A percentile compares a stretch with the other conserved stretches of the same genome.
Conservation (phyloP, 1,284 basidiomycete genomes). For the Xanthoconium separans region DNA sequence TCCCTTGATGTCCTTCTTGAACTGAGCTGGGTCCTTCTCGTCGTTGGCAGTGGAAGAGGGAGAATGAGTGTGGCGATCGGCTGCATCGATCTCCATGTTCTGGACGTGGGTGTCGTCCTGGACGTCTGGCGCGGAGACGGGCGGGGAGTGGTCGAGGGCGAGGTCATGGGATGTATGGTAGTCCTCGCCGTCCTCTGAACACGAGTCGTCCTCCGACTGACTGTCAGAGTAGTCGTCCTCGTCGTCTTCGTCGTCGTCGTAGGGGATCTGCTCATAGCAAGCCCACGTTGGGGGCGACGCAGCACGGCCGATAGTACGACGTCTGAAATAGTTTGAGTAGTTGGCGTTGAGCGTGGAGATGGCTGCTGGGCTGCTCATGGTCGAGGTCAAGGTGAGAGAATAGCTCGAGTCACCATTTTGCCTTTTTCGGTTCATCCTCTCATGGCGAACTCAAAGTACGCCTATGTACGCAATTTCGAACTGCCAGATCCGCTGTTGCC, state of each 20-base stretch:
- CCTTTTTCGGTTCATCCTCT: slow-evolving; percentile 17
- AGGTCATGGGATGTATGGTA: slow-evolving; percentile 37
- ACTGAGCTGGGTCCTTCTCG: slow-evolving; percentile 40
- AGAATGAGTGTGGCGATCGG: slow-evolving; percentile 19
- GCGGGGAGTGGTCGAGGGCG: slow-evolving; percentile 19
- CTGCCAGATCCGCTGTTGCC: slow-evolving; percentile 86
- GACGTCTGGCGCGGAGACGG: slow-evolving; percentile 25
- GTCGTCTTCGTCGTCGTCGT: slow-evolving; percentile 47
- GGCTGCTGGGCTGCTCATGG: slow-evolving; percentile 37
- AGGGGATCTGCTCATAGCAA: slow-evolving; percentile 82
- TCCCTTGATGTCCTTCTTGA: slow-evolving; percentile 66
- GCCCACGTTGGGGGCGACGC: slow-evolving; percentile 81
- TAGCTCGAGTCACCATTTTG: slow-evolving; percentile 11
- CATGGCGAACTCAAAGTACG: slow-evolving; percentile 93
- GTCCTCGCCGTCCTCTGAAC: slow-evolving; percentile 72
- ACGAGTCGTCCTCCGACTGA: slow-evolving; percentile 53
- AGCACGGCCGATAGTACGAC: slow-evolving; percentile 71
- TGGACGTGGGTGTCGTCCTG: slow-evolving; percentile 39
- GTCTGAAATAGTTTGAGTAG: slow-evolving; percentile 59
- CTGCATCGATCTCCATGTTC: slow-evolving; percentile 63
- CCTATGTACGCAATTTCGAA: slow-evolving; percentile 91
- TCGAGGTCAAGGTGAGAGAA: not conserved
- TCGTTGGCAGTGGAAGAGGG: slow-evolving; percentile 4
- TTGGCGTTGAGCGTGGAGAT: slow-evolving; percentile 40
- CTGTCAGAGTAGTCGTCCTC: slow-evolving; percentile 43